Conservation (phyloP, 768 basidiomycete genomes). For the Amanita jacksonii region DNA sequence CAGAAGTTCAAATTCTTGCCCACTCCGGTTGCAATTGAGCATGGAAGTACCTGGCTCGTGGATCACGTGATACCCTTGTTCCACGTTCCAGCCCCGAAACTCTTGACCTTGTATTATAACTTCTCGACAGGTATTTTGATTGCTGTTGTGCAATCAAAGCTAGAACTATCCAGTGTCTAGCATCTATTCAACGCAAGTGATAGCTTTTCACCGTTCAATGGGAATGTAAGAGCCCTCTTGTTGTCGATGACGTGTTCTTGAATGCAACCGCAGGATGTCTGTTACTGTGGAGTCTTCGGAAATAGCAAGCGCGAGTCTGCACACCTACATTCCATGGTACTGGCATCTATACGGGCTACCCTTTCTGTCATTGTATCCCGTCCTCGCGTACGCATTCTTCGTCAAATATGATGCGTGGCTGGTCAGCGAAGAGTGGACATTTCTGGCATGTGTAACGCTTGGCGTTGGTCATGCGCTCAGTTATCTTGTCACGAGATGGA, state of each 20-base stretch:
- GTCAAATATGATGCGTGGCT: conserved; percentile 87
- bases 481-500: conserved; percentile 90
- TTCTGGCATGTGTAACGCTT: conserved; percentile 79
- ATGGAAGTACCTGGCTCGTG: no score
- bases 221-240: conserved; percentile 3
- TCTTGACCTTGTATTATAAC: no score
- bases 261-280: conserved; percentile 26
- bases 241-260: neutral
- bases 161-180: no score
- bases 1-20: neutral
- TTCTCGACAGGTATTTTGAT: no score
- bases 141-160: no score
- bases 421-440: conserved; percentile 95
- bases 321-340: conserved; percentile 57
- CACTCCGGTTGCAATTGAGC: no score
- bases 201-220: no score
- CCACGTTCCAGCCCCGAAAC: no score
- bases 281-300: conserved; percentile 56
- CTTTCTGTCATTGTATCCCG: conserved; percentile 71
- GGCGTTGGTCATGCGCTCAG: conserved; percentile 86
- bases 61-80: neutral
- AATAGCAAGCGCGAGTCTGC: conserved; percentile 58
- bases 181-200: no score
- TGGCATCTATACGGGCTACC: conserved; percentile 67
- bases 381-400: conserved; percentile 87